A percentile compares a stretch with the other conserved stretches of the same genome.
These are phyloP conservation scores for Xerocomus minutiporus DNA, from an alignment of 1,284 basidiomycete genomes.

Conservation along the genomic window DNA sequence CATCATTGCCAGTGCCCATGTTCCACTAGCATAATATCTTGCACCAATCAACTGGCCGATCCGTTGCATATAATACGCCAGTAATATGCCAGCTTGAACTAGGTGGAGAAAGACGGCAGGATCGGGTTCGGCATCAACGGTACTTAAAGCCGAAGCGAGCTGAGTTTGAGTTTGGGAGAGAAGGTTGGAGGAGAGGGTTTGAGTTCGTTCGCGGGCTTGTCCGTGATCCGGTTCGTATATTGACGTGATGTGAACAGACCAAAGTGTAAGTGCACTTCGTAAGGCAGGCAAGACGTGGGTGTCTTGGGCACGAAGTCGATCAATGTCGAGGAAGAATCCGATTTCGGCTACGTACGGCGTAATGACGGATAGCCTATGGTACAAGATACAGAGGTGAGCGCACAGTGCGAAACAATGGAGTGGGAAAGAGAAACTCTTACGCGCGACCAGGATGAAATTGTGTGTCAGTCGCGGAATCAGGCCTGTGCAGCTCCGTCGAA, in stretches of 20 bases:
- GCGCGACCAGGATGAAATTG: slow-evolving; percentile 6
- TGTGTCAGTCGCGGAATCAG: slow-evolving; percentile 2
- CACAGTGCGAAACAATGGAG: not conserved
- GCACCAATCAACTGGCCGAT: slow-evolving; percentile 41
- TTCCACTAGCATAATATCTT: slow-evolving; percentile 40
- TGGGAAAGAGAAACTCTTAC: slow-evolving; percentile 4
- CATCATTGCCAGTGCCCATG: slow-evolving; percentile 35
- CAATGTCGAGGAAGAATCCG: slow-evolving; percentile 33
- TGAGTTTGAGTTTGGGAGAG: slow-evolving; percentile 33
- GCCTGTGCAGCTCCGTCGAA: not conserved
- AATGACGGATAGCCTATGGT: slow-evolving; percentile 19
- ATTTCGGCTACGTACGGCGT: slow-evolving; percentile 24
- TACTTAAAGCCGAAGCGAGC: slow-evolving; percentile 18
- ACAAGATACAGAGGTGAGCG: not conserved
- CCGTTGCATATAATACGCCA: slow-evolving; percentile 42
- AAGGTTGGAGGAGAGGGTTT: slow-evolving; percentile 20
- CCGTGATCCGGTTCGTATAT: slow-evolving; percentile 16
- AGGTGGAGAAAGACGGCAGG: slow-evolving; percentile 37
- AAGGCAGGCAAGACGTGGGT: slow-evolving; percentile 31
- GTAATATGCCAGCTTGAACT: slow-evolving; percentile 46
- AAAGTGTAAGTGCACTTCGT: slow-evolving; percentile 34
- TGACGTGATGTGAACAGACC: slow-evolving; percentile 34
- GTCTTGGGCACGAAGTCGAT: slow-evolving; percentile 27
- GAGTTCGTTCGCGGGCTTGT: not conserved
- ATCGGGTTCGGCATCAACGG: slow-evolving; percentile 13